Evolutionary conservation across 345 rosid species (phyloP).

Genomic region (Eucalyptus cloeziana): DNA sequence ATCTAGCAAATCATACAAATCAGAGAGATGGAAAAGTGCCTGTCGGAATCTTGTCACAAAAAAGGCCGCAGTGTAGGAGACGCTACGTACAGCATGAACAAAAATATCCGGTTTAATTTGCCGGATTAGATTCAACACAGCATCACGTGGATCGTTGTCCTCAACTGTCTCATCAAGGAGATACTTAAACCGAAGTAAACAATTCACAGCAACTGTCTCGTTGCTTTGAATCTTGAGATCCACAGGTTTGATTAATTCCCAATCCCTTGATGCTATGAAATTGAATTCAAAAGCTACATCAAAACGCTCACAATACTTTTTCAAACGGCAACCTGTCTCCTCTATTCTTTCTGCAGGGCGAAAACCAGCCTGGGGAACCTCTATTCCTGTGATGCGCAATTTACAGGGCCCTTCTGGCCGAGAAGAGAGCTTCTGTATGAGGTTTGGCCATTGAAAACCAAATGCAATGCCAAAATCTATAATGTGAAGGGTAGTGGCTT

Average conservation of each 20-base stretch:
- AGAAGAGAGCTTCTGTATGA: constrained; percentile 9
- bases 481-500: constrained; percentile 3
- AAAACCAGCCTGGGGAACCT: constrained; percentile 18
- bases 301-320: constrained; percentile 11
- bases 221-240: constrained; percentile 2
- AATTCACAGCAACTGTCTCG: constrained; percentile 9
- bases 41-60: constrained; percentile 27
- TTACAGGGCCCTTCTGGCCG: constrained; percentile 11
- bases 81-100: constrained; percentile 4
- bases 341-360: constrained; percentile 12
- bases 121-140: constrained; percentile 6
- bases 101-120: constrained; percentile 10
- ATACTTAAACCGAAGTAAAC: constrained; percentile 1
- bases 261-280: constrained; percentile 17
- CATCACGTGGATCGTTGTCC: constrained; percentile 1
- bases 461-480: background rate
- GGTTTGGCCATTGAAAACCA: constrained; percentile 22
- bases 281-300: constrained; percentile 17
- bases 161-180: constrained; percentile 12
- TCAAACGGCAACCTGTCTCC: constrained; percentile 12
- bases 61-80: constrained; percentile 11
- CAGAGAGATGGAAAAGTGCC: constrained; percentile 1
- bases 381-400: constrained; percentile 24
- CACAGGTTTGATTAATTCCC: constrained; percentile 8
- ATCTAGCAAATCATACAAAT: constrained; percentile 8